Evolutionary conservation across 805 yeast species (phyloP).

Genomic region (Pichia ethanolica): DNA sequence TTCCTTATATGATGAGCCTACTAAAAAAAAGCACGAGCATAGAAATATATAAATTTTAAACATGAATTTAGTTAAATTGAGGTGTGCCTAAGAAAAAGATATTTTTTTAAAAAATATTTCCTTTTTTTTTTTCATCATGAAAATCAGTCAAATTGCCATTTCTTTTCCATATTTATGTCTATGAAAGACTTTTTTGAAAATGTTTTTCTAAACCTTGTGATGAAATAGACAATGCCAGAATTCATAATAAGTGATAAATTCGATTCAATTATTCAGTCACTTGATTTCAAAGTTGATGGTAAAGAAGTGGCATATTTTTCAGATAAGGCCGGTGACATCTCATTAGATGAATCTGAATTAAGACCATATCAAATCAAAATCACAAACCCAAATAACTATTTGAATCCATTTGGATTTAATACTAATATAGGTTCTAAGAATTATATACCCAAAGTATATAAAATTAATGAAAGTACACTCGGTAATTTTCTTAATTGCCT

Average conservation of each 20-base stretch:
- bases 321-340: neutral
- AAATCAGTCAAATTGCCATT: too few species aligned
- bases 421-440: conserved; percentile 3
- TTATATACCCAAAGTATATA: conserved; percentile 8
- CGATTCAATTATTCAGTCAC: neutral
- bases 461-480: conserved; percentile 3
- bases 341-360: conserved; percentile 3
- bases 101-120: neutral
- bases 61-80: too few species aligned
- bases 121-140: neutral
- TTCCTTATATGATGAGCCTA: too few species aligned
- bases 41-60: too few species aligned
- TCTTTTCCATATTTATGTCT: too few species aligned
- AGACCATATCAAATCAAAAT: neutral
- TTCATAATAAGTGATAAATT: neutral
- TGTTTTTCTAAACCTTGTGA: too few species aligned
- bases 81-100: too few species aligned
- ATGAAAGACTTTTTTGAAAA: too few species aligned
- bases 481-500: conserved; percentile 3
- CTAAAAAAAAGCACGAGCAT: too few species aligned
- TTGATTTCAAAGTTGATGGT: neutral
- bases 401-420: conserved; percentile 6
- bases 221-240: neutral
- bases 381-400: neutral
- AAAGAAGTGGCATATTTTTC: conserved; percentile 9